Percentiles rank a stretch among this genome's conserved stretches.
Conservation (phyloP, 495 filamentous ascomycete species). For the Polyplosphaeria fusca region DNA sequence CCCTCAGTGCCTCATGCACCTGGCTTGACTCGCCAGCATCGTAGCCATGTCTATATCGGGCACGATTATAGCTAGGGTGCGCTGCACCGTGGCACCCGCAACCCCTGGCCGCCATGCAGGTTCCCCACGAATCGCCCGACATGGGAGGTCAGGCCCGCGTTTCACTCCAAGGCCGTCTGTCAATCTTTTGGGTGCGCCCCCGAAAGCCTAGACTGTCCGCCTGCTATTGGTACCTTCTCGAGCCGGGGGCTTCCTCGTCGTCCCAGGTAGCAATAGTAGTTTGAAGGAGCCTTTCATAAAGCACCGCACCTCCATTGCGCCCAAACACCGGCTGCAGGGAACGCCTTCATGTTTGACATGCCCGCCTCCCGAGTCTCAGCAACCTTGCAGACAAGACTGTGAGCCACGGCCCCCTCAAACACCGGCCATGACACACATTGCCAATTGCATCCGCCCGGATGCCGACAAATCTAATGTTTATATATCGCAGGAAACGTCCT, state of each 20-base stretch:
- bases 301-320: constrained; percentile 25
- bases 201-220: constrained; percentile 30
- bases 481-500: constrained; percentile 33
- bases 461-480: constrained; percentile 30
- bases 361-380: constrained; percentile 36
- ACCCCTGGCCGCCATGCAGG: constrained; percentile 26
- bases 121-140: constrained; percentile 37
- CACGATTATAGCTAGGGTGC: constrained; percentile 23
- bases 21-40: constrained; percentile 24
- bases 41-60: constrained; percentile 31
- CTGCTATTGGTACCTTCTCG: constrained; percentile 34
- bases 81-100: constrained; percentile 24
- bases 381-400: constrained; percentile 28
- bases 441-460: constrained; percentile 36
- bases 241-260: constrained; percentile 20
- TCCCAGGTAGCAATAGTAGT: constrained; percentile 37
- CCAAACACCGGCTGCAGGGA: constrained; percentile 34
- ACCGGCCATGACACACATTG: constrained; percentile 37
- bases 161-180: constrained; percentile 31
- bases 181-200: constrained; percentile 27
- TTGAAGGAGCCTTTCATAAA: constrained; percentile 37
- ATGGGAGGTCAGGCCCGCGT: constrained; percentile 33
- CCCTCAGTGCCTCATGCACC: neutral
- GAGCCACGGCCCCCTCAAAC: constrained; percentile 29
- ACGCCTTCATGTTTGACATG: constrained; percentile 37